Evolutionary conservation across 2,329 filamentous ascomycete genomes (phyloP), one percentile per base, ranked within the genome.

Genomic region (Arthrobotrys sinensis): DNA sequence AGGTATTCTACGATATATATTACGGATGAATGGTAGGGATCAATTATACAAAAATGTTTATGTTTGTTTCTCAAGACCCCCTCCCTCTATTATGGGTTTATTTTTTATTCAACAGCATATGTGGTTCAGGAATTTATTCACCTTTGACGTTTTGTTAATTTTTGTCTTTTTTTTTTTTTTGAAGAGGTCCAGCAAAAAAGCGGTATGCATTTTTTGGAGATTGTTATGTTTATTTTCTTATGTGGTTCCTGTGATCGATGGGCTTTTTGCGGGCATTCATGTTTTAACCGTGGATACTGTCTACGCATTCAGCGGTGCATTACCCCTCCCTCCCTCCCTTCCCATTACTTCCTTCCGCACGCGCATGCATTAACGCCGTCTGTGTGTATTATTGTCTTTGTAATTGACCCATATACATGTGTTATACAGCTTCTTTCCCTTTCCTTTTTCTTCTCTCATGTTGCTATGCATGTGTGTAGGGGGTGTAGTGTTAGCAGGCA

Each of bases 181-280:
- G 48, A 46, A 68, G 32, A 66, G 46, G 60, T 60, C 43, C 43
- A 57, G 34, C 36, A 40, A 63, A 67, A 63, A 66, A 76, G 64
- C 65, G 57, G 60, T 43, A 69, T 69, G 65, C 72, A 76, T 64
- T 52, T 52, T 48, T 64, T 70, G 32, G 43, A 57, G 55, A 24
- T 52, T 48, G 32, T 70, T 46, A 65, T 32, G 65, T 65, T 36
- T 5, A 1, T 36, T 64, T 65, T 62, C 6, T 28, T 62, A 11
- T 52, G 38, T 48, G 16, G 12, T 40, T 64, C 40, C 52, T 45
- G 69, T 57, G 43, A 40, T 66, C 34, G n/a, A 67, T 50, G 68
- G 43, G 24, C 21, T 45, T 48, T 34, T 60, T 34, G 16, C 40
- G 11, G 34, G 46, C 28, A 57, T 40, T 43, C 32, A 24, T 52